Conservation (phyloP, 2,329 filamentous ascomycete genomes). For the Trichoderma arundinaceum region DNA sequence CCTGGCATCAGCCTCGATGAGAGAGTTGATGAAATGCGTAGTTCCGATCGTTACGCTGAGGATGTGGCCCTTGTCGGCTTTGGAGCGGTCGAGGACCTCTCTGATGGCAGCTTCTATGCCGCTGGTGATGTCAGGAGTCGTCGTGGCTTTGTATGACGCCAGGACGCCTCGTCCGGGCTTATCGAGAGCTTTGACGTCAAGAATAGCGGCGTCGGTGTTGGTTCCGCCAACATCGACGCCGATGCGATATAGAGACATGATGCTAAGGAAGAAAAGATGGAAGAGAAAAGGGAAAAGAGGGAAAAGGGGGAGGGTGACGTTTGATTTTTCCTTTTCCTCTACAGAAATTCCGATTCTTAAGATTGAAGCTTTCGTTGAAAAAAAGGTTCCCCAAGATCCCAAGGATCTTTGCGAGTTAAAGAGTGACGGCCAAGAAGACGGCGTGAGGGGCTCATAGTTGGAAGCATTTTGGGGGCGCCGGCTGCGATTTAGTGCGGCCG, state of each 20-base stretch:
- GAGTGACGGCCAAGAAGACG: not conserved
- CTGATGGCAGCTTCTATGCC: conserved; percentile 55
- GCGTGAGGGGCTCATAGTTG: conserved; percentile 23
- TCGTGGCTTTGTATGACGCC: conserved; percentile 56
- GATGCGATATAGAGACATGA: conserved; percentile 52
- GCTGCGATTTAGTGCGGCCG: conserved; percentile 10
- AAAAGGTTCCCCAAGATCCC: not conserved
- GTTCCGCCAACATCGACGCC: conserved; percentile 51
- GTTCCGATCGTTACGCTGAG: conserved; percentile 57
- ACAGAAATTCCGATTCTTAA: not conserved
- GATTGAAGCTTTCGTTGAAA: not conserved
- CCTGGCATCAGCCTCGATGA: conserved; percentile 52
- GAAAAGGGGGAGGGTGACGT: not conserved
- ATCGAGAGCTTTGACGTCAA: conserved; percentile 48
- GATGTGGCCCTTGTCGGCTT: conserved; percentile 47
- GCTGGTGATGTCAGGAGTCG: conserved; percentile 56
- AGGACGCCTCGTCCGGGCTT: conserved; percentile 49
- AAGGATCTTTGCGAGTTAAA: conserved; percentile 16
- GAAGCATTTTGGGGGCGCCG: conserved; percentile 22
- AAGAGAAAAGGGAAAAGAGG: not conserved
- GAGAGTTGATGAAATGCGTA: conserved; percentile 57
- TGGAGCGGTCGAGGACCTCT: conserved; percentile 48
- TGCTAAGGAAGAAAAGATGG: not conserved
- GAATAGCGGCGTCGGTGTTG: conserved; percentile 53
- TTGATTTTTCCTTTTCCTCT: not conserved